phyloP scores from a whole-genome alignment of 768 basidiomycete species.

The Hygrophorus pudorinus region DNA sequence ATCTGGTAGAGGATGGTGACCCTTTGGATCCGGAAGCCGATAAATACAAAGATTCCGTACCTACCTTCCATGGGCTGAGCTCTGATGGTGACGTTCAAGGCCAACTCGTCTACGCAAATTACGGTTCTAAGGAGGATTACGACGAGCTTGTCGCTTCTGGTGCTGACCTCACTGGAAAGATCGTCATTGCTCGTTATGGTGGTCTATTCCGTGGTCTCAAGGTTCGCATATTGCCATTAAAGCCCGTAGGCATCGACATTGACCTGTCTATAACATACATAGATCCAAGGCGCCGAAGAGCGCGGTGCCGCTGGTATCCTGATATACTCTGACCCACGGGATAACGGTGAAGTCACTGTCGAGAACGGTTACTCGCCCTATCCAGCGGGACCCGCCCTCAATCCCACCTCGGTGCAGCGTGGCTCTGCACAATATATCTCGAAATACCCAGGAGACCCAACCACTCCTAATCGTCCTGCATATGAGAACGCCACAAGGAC shows the following conservation, averaged over 20 bases:
- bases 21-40: conserved; percentile 64
- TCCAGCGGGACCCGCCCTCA: conserved; percentile 82
- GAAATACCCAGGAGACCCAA: conserved; percentile 65
- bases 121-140: conserved; percentile 58
- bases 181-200: conserved; percentile 75
- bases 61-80: conserved; percentile 83
- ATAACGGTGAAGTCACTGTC: conserved; percentile 71
- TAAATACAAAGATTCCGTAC: conserved; percentile 54
- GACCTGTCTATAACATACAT: background rate
- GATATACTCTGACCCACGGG: conserved; percentile 80
- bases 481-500: conserved; percentile 70
- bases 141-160: conserved; percentile 51
- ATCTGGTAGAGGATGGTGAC: conserved; percentile 63
- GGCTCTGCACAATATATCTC: conserved; percentile 72
- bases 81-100: conserved; percentile 67
- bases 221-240: conserved; percentile 24
- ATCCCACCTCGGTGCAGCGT: conserved; percentile 75
- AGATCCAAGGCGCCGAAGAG: conserved; percentile 80
- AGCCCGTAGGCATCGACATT: conserved; percentile 9
- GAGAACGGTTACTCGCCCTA: conserved; percentile 71
- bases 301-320: conserved; percentile 69
- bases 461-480: conserved; percentile 81
- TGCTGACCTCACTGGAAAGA: conserved; percentile 63
- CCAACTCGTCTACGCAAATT: conserved; percentile 67
- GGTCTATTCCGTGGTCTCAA: conserved; percentile 78